Evolutionary conservation across 139 green algal genomes (phyloP).

Genomic region (Pycnococcus provasolii): DNA sequence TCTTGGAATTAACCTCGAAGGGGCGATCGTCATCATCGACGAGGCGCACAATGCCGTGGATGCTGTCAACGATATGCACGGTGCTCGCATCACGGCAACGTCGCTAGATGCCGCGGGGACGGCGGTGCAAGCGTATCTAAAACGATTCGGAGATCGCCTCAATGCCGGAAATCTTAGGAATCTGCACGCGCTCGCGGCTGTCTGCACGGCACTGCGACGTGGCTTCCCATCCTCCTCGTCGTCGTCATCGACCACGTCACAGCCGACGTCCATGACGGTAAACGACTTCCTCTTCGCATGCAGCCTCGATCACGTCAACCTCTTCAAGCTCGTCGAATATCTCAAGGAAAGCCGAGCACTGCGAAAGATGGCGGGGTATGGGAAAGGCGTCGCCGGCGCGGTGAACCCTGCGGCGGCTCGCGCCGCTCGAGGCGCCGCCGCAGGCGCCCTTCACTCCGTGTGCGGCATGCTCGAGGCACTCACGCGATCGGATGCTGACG

Average conservation of each 20-base stretch:
- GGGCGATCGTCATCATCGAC: conserved; percentile 78
- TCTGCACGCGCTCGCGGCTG: background rate
- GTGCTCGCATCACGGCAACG: conserved; percentile 33
- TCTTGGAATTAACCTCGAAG: conserved; percentile 51
- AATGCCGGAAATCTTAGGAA: conserved; percentile 11
- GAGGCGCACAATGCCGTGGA: conserved; percentile 93
- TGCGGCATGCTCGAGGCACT: conserved; percentile 61
- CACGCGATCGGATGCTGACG: conserved; percentile 66
- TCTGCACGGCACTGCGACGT: background rate
- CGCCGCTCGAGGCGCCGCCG: no score
- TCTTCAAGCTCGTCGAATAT: conserved; percentile 68
- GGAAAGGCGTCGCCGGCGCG: background rate
- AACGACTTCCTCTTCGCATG: conserved; percentile 72
- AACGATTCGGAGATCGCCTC: conserved; percentile 12
- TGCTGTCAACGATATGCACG: conserved; percentile 59
- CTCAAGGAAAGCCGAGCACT: conserved; percentile 63
- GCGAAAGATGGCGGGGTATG: conserved; percentile 58
- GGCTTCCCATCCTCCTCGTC: background rate
- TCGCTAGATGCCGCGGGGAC: conserved; percentile 22
- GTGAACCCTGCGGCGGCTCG: background rate
- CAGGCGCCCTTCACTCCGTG: conserved; percentile 47
- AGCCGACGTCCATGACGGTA: conserved; percentile 28
- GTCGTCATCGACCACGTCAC: background rate
- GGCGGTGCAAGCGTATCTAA: conserved; percentile 5
- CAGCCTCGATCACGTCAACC: conserved; percentile 79